Conservation (phyloP, 345 rosid species). For the Schrenkiella parvula region DNA sequence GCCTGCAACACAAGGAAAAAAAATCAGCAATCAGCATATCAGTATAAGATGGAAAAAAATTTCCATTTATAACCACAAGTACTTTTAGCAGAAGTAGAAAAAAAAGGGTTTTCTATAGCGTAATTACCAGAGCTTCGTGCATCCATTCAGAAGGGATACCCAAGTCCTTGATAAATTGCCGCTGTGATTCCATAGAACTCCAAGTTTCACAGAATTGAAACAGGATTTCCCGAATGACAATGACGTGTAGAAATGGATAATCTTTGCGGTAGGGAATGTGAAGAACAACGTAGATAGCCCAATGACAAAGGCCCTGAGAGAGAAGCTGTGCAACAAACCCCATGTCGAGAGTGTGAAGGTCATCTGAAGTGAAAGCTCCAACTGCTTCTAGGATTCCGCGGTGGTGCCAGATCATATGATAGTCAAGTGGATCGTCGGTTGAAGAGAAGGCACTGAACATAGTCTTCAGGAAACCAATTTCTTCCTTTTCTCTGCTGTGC, state of each 20-base stretch:
- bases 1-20: constrained; percentile 47
- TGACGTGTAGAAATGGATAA: constrained; percentile 75
- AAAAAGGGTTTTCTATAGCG: background rate
- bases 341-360: constrained; percentile 92
- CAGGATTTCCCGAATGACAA: constrained; percentile 73
- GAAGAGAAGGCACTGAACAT: constrained; percentile 93
- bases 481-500: constrained; percentile 62
- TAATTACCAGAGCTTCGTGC: constrained; percentile 89
- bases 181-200: constrained; percentile 73
- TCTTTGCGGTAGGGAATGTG: constrained; percentile 69
- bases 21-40: background rate
- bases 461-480: constrained; percentile 55
- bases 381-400: constrained; percentile 73
- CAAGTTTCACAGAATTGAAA: constrained; percentile 89
- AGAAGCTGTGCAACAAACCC: constrained; percentile 84
- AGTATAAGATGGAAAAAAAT: constrained; percentile 2
- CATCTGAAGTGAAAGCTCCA: constrained; percentile 71
- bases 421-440: constrained; percentile 91
- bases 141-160: constrained; percentile 81
- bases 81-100: constrained; percentile 8
- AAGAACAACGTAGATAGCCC: constrained; percentile 95
- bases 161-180: constrained; percentile 64
- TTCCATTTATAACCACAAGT: background rate
- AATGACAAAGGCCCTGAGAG: constrained; percentile 74
- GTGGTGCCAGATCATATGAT: constrained; percentile 99